These are phyloP conservation scores for Paulownia fortunei DNA, from an alignment of 257 asterid species.

Conservation along the genomic window DNA sequence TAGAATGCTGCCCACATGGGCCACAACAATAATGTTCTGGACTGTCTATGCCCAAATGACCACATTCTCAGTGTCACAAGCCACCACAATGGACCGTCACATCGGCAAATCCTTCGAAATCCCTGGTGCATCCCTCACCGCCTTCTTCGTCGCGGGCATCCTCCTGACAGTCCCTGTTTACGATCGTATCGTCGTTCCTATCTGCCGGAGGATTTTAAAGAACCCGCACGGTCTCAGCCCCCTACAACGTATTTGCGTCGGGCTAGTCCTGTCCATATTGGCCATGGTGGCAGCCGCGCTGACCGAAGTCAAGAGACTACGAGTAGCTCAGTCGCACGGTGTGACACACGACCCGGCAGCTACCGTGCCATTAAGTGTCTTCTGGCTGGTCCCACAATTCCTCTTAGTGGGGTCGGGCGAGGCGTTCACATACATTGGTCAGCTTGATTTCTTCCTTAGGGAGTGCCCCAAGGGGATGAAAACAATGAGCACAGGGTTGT, in stretches of 20 bases:
- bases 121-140: conserved; percentile 72
- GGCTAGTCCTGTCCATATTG: conserved; percentile 50
- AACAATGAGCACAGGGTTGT: conserved; percentile 87
- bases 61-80: conserved; percentile 83
- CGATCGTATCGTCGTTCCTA: conserved; percentile 58
- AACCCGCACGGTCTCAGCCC: conserved; percentile 74
- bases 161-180: conserved; percentile 70
- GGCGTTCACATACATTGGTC: conserved; percentile 88
- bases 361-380: conserved; percentile 59
- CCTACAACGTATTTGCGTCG: conserved; percentile 61
- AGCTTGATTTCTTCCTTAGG: conserved; percentile 75
- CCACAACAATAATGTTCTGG: conserved; percentile 86
- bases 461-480: conserved; percentile 96
- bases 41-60: conserved; percentile 82
- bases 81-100: conserved; percentile 70
- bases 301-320: conserved; percentile 57
- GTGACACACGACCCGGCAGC: conserved; percentile 29
- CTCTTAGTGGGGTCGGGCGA: conserved; percentile 73
- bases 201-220: conserved; percentile 33
- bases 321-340: conserved; percentile 49
- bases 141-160: conserved; percentile 70
- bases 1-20: conserved; percentile 89
- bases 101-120: conserved; percentile 59
- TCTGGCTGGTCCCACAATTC: conserved; percentile 76
- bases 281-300: conserved; percentile 74